These are phyloP conservation scores for Allantophomopsis cytisporea DNA, from an alignment of 2,329 filamentous ascomycete genomes.

Conservation along the genomic window DNA sequence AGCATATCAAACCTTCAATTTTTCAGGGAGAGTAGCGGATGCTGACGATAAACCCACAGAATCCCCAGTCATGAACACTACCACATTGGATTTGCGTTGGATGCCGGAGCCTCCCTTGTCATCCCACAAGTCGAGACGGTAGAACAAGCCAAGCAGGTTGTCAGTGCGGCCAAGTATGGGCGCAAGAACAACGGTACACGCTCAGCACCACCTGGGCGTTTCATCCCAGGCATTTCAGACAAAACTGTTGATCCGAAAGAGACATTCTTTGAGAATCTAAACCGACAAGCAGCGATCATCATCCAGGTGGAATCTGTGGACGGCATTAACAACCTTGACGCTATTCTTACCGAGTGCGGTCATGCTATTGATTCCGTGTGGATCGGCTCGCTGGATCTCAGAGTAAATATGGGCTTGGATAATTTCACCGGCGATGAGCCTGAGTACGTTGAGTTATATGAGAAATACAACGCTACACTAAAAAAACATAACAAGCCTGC, in stretches of 20 bases:
- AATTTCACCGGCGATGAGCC: conserved; percentile 22
- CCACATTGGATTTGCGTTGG: conserved; percentile 29
- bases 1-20: background rate
- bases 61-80: conserved; percentile 32
- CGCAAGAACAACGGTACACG: conserved; percentile 23
- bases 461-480: conserved; percentile 22
- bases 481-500: conserved; percentile 31
- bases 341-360: conserved; percentile 28
- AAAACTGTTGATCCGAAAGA: conserved; percentile 14
- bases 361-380: conserved; percentile 30
- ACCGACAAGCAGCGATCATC: conserved; percentile 32
- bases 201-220: conserved; percentile 29
- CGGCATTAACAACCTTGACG: conserved; percentile 32
- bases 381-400: conserved; percentile 28
- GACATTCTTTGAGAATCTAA: conserved; percentile 24
- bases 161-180: conserved; percentile 29
- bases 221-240: conserved; percentile 26
- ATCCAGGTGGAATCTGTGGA: conserved; percentile 30
- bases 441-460: conserved; percentile 25
- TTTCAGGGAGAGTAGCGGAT: background rate
- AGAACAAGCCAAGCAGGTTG: conserved; percentile 27
- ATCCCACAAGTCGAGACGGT: conserved; percentile 33
- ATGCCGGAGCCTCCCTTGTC: conserved; percentile 32
- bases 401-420: conserved; percentile 28
- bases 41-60: conserved; percentile 6